phyloP scores from a whole-genome alignment of 306 rosid genomes.

The Lathyrus tuberosus region DNA sequence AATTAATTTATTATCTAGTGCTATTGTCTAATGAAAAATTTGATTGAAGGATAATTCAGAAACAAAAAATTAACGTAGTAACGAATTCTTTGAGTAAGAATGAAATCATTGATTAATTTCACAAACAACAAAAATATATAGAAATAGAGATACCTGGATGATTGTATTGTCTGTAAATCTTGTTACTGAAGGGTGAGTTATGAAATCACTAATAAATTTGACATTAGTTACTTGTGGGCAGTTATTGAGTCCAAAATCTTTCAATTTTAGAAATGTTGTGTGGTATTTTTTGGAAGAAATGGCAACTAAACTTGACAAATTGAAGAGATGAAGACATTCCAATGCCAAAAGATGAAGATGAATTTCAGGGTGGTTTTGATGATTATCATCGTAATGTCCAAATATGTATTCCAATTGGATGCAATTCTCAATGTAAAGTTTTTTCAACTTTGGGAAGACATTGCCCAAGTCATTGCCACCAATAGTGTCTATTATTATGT shows the following conservation, averaged over 20 bases:
- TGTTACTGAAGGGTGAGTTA: background rate
- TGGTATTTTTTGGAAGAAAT: background rate
- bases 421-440: accelerated
- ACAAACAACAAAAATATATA: no score
- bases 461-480: background rate
- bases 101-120: background rate
- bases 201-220: background rate
- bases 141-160: background rate
- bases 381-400: background rate
- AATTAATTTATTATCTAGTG: no score
- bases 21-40: no score
- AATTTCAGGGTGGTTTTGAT: background rate
- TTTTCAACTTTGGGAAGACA: background rate
- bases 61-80: no score
- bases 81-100: no score
- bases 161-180: background rate
- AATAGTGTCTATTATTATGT: background rate
- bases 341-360: background rate
- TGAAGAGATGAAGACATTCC: accelerated
- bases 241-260: accelerated
- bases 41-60: no score
- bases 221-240: background rate
- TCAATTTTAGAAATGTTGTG: background rate
- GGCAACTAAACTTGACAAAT: background rate
- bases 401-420: background rate